Base-by-base conservation (phyloP, 352 stramenopile species). In the Globisporangium sylvaticum region DNA sequence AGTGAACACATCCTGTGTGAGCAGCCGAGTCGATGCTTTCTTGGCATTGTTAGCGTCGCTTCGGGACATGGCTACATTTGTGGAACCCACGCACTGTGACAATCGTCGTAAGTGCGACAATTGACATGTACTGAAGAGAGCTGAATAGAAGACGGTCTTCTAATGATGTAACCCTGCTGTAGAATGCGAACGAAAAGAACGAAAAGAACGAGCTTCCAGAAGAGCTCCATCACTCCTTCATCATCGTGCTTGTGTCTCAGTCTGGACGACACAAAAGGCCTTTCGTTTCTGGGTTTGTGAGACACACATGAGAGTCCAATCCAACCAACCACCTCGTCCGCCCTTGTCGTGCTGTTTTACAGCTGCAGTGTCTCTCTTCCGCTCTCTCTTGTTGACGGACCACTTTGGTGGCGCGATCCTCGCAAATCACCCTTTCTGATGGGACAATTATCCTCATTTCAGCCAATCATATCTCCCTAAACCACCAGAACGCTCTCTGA, bases 311-410 rank as follows among this genome's bases (percentile, higher is more conserved):
- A 6, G 3, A 7, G 37, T 20, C 14, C 42, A 50, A 12, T 37
- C 7, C 31, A 37, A 8, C 31, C 31, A 37, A 50, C 42, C 18
- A 50, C 18, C 18, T 24, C 18, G 42, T 50, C 18, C 42, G 6
- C 42, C 42, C 39, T 48, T 48, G 39, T 9, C 15, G 32, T 27
- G 3, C 24, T 20, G 24, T 44, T 22, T 24, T 27, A 44, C 37
- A 29, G 25, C 5, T n/a, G n/a, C n/a, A n/a, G n/a, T n/a, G n/a
- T n/a, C n/a, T n/a, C n/a, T n/a, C n/a, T n/a, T n/a, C n/a, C n/a
- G n/a, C n/a, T 55, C 3, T 27, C 54, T 27, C 29, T 27, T 60
- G 54, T 60, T 60, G 54, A 60, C 29, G 54, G 54, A 60, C 54
- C 54, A 60, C 29, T 44, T 44, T 20, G 12, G 20, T 15, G 54